Conservation (phyloP, 2,329 filamentous ascomycete genomes). For the Cladosporium sp. region DNA sequence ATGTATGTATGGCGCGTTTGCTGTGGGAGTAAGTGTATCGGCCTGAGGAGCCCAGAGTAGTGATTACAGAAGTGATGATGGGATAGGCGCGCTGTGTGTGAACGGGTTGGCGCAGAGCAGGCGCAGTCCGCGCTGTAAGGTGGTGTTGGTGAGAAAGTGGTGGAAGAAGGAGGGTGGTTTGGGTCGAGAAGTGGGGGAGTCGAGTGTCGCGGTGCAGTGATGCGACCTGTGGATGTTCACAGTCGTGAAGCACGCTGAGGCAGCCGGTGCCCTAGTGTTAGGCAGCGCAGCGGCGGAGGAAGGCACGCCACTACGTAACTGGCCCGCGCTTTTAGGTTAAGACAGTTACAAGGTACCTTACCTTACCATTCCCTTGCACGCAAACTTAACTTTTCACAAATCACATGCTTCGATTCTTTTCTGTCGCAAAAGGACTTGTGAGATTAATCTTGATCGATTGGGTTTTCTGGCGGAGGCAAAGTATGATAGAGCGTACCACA, state of each 20-base stretch:
- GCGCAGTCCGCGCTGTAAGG: no score
- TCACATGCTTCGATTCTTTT: background rate
- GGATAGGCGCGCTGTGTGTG: background rate
- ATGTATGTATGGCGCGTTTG: background rate
- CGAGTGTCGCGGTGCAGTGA: background rate
- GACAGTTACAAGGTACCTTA: background rate
- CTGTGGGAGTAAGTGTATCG: background rate
- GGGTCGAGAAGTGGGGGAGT: background rate
- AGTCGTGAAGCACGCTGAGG: background rate
- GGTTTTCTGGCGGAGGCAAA: no score
- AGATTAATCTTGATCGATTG: background rate
- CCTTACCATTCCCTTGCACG: background rate
- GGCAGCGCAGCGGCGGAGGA: background rate
- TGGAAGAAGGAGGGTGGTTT: background rate
- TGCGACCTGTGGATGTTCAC: background rate
- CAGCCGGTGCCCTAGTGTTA: background rate
- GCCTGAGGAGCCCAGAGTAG: background rate
- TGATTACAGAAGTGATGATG: slow-evolving; percentile 1
- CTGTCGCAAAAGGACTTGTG: background rate
- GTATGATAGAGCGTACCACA: no score
- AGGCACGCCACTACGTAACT: slow-evolving; percentile 8
- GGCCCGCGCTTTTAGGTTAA: background rate
- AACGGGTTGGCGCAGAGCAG: background rate
- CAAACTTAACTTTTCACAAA: background rate
- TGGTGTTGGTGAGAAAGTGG: background rate